These are phyloP conservation scores for Orbilia javanica DNA, from an alignment of 2,329 filamentous ascomycete genomes.

Conservation along the genomic window DNA sequence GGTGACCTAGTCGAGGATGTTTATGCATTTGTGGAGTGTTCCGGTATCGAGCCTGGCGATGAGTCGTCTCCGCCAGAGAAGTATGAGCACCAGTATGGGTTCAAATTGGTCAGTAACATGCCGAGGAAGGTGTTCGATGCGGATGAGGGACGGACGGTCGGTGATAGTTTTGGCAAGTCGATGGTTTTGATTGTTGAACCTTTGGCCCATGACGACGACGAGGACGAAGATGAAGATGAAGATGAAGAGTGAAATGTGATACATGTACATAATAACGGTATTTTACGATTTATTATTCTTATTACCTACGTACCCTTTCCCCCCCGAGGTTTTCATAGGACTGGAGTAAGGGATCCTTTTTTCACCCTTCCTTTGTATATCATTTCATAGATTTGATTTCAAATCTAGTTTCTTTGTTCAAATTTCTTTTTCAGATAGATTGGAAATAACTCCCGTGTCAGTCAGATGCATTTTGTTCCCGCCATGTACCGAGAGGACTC, in stretches of 20 bases:
- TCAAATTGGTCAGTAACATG: conserved; percentile 85
- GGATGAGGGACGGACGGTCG: conserved; percentile 75
- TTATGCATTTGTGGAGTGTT: conserved; percentile 96
- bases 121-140: conserved; percentile 84
- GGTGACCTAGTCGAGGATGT: conserved; percentile 84
- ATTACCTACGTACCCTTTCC: no score
- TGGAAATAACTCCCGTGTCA: background rate
- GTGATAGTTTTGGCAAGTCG: conserved; percentile 80
- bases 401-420: no score
- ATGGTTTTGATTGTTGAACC: conserved; percentile 91
- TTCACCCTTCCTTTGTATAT: background rate
- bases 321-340: no score
- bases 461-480: background rate
- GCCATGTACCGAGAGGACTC: background rate
- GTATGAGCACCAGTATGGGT: conserved; percentile 86
- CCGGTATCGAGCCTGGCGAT: conserved; percentile 72
- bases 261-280: conserved; percentile 19
- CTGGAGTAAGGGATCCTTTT: background rate
- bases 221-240: conserved; percentile 66
- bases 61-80: conserved; percentile 69
- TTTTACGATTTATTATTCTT: background rate
- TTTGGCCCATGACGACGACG: conserved; percentile 70
- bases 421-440: no score
- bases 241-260: conserved; percentile 1
- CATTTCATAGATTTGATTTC: background rate